These are phyloP conservation scores for Trichoderma brevicompactum DNA, from an alignment of 2,329 filamentous ascomycete species.

Conservation along the genomic window DNA sequence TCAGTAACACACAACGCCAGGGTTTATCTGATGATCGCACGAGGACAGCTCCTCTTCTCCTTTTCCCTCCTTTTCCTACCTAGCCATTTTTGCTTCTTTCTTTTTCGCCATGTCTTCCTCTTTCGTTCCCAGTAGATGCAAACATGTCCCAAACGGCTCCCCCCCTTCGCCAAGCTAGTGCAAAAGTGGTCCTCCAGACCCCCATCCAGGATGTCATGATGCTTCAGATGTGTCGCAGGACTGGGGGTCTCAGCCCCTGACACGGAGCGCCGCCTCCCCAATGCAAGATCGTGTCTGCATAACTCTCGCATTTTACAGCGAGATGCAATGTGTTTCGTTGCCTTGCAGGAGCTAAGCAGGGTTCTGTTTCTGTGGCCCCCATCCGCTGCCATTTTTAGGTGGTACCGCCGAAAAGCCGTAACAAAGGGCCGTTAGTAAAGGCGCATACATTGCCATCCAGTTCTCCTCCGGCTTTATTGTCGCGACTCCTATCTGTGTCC, in stretches of 20 bases:
- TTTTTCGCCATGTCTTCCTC: background rate
- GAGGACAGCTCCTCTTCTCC: background rate
- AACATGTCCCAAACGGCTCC: background rate
- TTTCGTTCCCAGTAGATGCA: background rate
- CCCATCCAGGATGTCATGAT: conserved; percentile 36
- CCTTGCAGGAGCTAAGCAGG: conserved; percentile 23
- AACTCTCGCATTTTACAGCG: conserved; percentile 28
- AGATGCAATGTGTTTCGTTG: conserved; percentile 29
- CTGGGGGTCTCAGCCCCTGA: conserved; percentile 42
- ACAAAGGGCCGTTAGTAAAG: conserved; percentile 8
- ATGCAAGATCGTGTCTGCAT: conserved; percentile 18
- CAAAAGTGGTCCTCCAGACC: conserved; percentile 28
- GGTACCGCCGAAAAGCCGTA: conserved; percentile 22
- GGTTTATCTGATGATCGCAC: background rate
- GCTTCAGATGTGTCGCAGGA: conserved; percentile 56
- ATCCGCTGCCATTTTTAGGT: conserved; percentile 13
- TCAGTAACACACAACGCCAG: background rate
- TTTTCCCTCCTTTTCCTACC: background rate
- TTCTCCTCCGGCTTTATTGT: conserved; percentile 4
- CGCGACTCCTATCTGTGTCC: background rate
- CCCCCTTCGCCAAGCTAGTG: conserved; percentile 18
- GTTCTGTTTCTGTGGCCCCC: conserved; percentile 20
- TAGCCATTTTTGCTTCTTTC: background rate
- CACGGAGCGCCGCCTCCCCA: conserved; percentile 31
- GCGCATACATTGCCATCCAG: background rate